A percentile compares a stretch with the other conserved stretches of the same genome.
phyloP scores from a whole-genome alignment of 2,329 filamentous ascomycete species.

The Talaromyces islandicus region DNA sequence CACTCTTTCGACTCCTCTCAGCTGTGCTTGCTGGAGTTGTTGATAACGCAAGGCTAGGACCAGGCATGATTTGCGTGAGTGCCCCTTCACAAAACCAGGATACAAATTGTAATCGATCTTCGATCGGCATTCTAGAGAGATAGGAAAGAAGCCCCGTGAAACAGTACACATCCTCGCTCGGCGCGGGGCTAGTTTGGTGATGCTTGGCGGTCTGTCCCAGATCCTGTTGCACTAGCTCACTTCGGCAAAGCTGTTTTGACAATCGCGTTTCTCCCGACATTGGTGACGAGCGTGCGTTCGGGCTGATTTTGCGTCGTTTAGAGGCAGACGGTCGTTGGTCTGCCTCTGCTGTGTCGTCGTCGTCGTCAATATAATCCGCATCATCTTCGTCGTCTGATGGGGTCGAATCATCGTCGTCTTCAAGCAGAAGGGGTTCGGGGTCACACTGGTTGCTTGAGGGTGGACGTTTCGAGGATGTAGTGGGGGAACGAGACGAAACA shows the following conservation, averaged over 20 bases:
- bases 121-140: neutral
- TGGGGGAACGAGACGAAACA: neutral
- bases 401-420: neutral
- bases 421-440: neutral
- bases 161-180: too few species aligned
- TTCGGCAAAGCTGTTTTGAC: neutral
- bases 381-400: neutral
- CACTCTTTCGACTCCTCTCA: neutral
- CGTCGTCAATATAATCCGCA: neutral
- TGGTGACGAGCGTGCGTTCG: neutral
- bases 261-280: neutral
- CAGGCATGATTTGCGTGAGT: constrained; percentile 1
- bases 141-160: neutral
- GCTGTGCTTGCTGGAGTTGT: neutral
- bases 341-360: too few species aligned
- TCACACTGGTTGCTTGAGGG: too few species aligned
- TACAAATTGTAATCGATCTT: constrained; percentile 6
- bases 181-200: too few species aligned
- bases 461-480: neutral
- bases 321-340: neutral
- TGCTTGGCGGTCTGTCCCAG: too few species aligned
- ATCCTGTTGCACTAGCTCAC: neutral
- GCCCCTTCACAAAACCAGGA: constrained; percentile 10
- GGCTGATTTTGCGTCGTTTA: neutral
- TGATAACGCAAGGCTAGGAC: neutral